phyloP scores from a whole-genome alignment of 805 yeast species.

The Cyberlindnera maritima region DNA sequence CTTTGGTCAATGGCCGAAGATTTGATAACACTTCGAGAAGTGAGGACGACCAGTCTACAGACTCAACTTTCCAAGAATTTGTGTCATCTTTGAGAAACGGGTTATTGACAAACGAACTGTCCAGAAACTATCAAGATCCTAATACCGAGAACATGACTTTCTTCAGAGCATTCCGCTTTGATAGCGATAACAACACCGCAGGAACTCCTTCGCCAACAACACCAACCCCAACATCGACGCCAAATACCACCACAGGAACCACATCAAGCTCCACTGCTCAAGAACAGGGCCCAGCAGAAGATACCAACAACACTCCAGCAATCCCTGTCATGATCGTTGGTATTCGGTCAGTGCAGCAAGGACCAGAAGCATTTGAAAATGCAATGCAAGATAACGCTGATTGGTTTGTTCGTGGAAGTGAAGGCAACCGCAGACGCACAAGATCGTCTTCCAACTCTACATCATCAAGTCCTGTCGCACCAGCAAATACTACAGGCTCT shows the following conservation, averaged over 20 bases:
- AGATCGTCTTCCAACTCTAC: neutral
- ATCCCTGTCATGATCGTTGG: conserved; percentile 51
- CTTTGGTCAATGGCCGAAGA: conserved; percentile 27
- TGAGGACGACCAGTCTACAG: conserved; percentile 18
- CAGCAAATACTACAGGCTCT: neutral
- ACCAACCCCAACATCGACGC: neutral
- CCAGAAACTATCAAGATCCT: conserved; percentile 22
- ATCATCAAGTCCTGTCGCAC: neutral
- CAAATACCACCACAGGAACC: neutral
- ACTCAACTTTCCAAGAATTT: conserved; percentile 44
- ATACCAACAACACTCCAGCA: conserved; percentile 4
- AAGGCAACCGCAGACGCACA: neutral
- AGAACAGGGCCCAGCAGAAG: too few species aligned
- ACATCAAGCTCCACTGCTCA: too few species aligned
- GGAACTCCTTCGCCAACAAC: neutral
- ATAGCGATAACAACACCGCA: conserved; percentile 19
- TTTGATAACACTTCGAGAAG: conserved; percentile 28
- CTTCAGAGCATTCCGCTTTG: conserved; percentile 43
- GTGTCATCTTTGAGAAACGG: conserved; percentile 39
- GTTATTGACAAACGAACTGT: conserved; percentile 36
- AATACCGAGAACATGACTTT: conserved; percentile 29
- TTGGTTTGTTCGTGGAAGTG: conserved; percentile 14
- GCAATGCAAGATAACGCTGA: conserved; percentile 15
- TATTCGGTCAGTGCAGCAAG: conserved; percentile 38
- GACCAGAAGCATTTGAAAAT: conserved; percentile 10